phyloP scores from a whole-genome alignment of 371 early-diverging fungal species.

The Mortierella sp. region DNA sequence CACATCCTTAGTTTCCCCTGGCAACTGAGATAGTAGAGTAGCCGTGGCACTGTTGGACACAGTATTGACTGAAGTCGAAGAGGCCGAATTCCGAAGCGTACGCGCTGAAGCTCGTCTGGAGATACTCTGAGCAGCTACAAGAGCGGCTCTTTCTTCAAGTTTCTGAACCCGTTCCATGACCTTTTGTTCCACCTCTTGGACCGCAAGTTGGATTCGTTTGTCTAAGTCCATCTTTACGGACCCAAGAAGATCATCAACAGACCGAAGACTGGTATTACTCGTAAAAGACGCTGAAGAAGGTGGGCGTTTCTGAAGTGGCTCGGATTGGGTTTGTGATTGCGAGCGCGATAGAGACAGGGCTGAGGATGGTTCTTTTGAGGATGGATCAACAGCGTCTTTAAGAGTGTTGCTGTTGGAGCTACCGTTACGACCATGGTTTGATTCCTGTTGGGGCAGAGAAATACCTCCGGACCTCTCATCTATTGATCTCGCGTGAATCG shows the following conservation, averaged over 20 bases:
- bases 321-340: background rate
- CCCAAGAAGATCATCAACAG: background rate
- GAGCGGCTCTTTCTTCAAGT: slow-evolving; percentile 10
- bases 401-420: background rate
- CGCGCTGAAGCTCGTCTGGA: too few relatives aligned
- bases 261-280: background rate
- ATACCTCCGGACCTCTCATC: background rate
- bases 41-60: too few relatives aligned
- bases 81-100: too few relatives aligned
- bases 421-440: slow-evolving; percentile 1
- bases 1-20: too few relatives aligned
- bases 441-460: background rate
- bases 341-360: background rate
- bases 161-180: slow-evolving; percentile 21
- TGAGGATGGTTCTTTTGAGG: too few relatives aligned
- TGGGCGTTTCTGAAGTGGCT: background rate
- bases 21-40: too few relatives aligned
- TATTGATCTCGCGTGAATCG: background rate
- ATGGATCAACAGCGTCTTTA: too few relatives aligned
- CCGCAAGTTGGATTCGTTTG: slow-evolving; percentile 18
- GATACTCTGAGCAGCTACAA: too few relatives aligned
- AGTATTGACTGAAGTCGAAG: too few relatives aligned
- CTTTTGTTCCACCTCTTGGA: slow-evolving; percentile 25
- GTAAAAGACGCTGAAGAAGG: background rate
- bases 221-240: slow-evolving; percentile 13